These are phyloP conservation scores for Zygosaccharomyces rouxii DNA, from an alignment of 805 yeast species.

Conservation along the genomic window DNA sequence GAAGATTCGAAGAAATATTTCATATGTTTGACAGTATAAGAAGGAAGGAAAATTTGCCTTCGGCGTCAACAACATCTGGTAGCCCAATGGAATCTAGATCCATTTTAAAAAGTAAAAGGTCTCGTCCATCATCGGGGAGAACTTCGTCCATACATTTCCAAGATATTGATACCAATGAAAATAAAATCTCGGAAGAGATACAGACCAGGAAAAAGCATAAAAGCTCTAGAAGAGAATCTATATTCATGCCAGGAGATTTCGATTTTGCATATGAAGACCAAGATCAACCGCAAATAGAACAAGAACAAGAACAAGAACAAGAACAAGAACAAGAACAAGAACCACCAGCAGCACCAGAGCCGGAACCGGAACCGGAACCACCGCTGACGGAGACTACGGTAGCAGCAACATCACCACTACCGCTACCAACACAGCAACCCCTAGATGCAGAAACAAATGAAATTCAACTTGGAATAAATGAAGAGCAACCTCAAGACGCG, in stretches of 20 bases:
- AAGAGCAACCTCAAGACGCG: not conserved
- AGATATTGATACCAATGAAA: constrained; percentile 13
- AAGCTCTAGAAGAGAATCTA: constrained; percentile 40
- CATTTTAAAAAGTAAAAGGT: constrained; percentile 8
- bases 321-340: not conserved
- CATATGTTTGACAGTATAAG: constrained; percentile 42
- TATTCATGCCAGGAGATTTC: constrained; percentile 36
- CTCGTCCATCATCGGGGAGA: constrained; percentile 1
- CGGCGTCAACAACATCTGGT: not conserved
- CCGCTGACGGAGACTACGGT: not conserved
- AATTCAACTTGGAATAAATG: not conserved
- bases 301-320: not conserved
- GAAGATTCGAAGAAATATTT: constrained; percentile 44
- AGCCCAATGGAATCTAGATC: constrained; percentile 8
- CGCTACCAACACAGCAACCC: not conserved
- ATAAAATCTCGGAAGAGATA: constrained; percentile 16
- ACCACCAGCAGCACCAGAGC: not conserved
- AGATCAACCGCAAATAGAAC: not conserved
- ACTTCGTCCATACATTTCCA: constrained; percentile 13
- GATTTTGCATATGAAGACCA: constrained; percentile 22
- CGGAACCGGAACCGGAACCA: not conserved
- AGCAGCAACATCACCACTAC: not conserved
- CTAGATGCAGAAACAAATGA: not conserved
- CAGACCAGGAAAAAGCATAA: constrained; percentile 34
- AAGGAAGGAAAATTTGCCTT: constrained; percentile 38